These are phyloP conservation scores for Ormosia semicastrata DNA, from an alignment of 306 rosid species.

Conservation along the genomic window DNA sequence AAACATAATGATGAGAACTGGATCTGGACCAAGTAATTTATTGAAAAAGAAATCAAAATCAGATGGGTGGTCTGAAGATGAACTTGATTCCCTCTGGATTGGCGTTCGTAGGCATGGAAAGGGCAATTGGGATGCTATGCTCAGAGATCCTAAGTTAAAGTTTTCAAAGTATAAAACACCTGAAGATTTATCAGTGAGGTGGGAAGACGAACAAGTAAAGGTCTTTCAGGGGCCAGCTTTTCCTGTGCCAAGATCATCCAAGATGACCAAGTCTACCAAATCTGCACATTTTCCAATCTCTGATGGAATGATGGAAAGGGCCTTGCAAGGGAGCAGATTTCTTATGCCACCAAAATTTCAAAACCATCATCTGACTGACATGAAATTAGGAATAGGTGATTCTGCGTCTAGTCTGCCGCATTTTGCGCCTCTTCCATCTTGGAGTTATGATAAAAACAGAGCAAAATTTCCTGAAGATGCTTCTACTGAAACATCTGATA, in stretches of 20 bases:
- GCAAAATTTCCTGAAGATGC: constrained; percentile 60
- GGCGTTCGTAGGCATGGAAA: constrained; percentile 98
- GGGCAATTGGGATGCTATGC: constrained; percentile 93
- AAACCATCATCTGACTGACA: constrained; percentile 91
- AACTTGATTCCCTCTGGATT: constrained; percentile 95
- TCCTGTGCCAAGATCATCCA: constrained; percentile 60
- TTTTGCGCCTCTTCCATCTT: constrained; percentile 55
- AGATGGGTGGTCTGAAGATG: constrained; percentile 96
- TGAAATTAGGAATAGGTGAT: constrained; percentile 88
- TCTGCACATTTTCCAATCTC: constrained; percentile 79
- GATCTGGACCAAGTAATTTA: constrained; percentile 58
- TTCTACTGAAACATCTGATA: constrained; percentile 67
- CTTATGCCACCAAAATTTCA: constrained; percentile 74
- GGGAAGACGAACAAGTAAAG: constrained; percentile 97
- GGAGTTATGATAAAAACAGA: constrained; percentile 60
- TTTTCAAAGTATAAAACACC: constrained; percentile 73
- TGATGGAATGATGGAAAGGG: constrained; percentile 98
- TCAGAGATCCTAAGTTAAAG: constrained; percentile 81
- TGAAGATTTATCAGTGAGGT: constrained; percentile 77
- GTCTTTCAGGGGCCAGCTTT: constrained; percentile 70
- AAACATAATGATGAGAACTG: constrained; percentile 96
- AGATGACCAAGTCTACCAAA: constrained; percentile 55
- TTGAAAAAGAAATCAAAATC: constrained; percentile 63
- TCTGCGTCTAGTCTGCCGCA: constrained; percentile 54
- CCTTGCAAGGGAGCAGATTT: constrained; percentile 90